These are phyloP conservation scores for Fomitopsis serialis DNA, from an alignment of 768 basidiomycete species.

Conservation along the genomic window DNA sequence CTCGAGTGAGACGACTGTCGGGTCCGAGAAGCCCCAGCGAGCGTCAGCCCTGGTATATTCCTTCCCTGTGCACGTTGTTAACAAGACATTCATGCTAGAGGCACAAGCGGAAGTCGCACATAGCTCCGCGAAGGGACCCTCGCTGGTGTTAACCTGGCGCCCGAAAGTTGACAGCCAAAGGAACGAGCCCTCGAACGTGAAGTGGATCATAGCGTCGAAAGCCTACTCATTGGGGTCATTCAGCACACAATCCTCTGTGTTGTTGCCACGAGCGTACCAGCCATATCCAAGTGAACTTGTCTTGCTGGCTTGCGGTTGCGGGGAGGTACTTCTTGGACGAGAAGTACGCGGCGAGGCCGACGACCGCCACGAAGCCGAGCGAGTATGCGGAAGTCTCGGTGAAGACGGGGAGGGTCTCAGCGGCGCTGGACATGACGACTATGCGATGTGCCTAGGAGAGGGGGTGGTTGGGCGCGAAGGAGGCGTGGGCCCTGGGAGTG, in stretches of 20 bases:
- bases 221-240: conserved; percentile 36
- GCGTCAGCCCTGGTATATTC: conserved; percentile 79
- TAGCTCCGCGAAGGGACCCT: conserved; percentile 65
- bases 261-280: conserved; percentile 46
- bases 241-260: neutral
- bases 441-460: too few species aligned
- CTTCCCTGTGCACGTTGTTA: conserved; percentile 44
- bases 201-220: conserved; percentile 79
- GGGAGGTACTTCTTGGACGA: conserved; percentile 55
- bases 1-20: conserved; percentile 78
- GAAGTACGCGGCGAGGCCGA: conserved; percentile 47
- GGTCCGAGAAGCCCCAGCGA: conserved; percentile 77
- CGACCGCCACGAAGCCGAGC: conserved; percentile 48
- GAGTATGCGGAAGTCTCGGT: conserved; percentile 61
- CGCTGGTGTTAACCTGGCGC: conserved; percentile 61
- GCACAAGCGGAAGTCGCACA: conserved; percentile 43
- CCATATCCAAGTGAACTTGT: conserved; percentile 74
- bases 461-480: too few species aligned
- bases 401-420: conserved; percentile 30
- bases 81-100: neutral
- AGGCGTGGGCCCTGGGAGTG: too few species aligned
- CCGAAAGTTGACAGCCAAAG: conserved; percentile 75
- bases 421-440: conserved; percentile 8
- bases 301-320: conserved; percentile 56
- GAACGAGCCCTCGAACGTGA: conserved; percentile 76